Base-by-base conservation (phyloP, 2,329 filamentous ascomycete genomes). In the Verticillium zaregamsianum region DNA sequence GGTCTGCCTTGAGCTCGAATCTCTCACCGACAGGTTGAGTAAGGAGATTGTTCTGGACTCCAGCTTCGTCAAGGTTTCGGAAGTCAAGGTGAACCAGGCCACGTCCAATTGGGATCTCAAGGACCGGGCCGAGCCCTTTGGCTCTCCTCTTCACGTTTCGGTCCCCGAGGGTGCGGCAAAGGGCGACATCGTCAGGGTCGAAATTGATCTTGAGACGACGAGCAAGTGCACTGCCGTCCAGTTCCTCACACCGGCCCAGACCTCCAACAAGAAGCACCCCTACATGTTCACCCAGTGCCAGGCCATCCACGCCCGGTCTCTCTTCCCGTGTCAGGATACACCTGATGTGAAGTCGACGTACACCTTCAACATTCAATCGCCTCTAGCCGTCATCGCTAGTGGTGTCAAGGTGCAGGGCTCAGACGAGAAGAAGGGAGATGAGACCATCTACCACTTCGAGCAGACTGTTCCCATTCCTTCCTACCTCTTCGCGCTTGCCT, bases 211-310 rank as follows among this genome's bases (percentile, higher is more conserved):
- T 33, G 83, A 90, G 68, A 98, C 95, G 5, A 98, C 95, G 1
- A 85, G 90, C 59, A 85, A 91, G 70, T 97, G 94, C 76, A 96
- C 93, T 12, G 94, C 94, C 11, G 81, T 99, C 65, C 94, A 98
- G 77, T 99, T 95, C 94, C 84, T 99, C 75, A 93, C 91, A 0
- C 92, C 93, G 2, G 90, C 90, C 35, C 95, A 98, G 79, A 98
- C 95, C 1, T 92, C 91, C 62, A 97, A 96, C 84, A 93, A 93
- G 80, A 95, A 93, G 76, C 90, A 96, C 68, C 94, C 94, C 1
- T 98, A 97, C 77, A 94, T 98, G 88, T 98, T 98, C 80, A 96
- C 92, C 55, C 95, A 98, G 80, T 97, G 93, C 75, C 94, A 99
- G 80, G 93, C 94, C 60, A 98, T 97, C 71, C 93, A 98, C 71